phyloP scores from a whole-genome alignment of 345 rosid species.

The Euphorbia peplus region DNA sequence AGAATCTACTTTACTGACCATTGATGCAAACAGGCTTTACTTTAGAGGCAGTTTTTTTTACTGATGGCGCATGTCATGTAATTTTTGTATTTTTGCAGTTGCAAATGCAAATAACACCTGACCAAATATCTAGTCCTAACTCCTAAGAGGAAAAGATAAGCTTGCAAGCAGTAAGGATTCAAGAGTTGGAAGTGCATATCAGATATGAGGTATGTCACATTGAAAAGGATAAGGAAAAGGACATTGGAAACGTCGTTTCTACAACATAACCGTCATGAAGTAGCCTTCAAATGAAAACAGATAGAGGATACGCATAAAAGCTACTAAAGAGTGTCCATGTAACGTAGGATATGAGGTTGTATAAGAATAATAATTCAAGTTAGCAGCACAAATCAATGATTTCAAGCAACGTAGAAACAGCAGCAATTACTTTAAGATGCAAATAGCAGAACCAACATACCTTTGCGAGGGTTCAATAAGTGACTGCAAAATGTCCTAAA shows the following conservation, averaged over 20 bases:
- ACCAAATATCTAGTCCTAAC: background rate
- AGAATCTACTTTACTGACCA: no score
- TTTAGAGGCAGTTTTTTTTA: no score
- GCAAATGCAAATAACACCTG: background rate
- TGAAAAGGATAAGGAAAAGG: no score
- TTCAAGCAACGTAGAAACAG: background rate
- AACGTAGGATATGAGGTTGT: no score
- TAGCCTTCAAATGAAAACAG: no score
- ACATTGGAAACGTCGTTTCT: no score
- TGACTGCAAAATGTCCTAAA: constrained; percentile 40
- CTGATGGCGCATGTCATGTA: background rate
- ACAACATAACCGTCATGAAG: no score
- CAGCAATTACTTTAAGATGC: background rate
- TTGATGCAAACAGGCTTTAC: no score
- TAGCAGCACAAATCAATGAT: background rate
- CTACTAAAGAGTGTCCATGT: no score
- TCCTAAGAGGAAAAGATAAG: background rate
- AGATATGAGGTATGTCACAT: background rate
- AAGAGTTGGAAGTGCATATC: background rate
- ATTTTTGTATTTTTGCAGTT: background rate
- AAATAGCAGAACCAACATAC: constrained; percentile 27
- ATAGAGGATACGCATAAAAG: no score
- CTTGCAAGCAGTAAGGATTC: background rate
- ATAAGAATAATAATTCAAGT: background rate
- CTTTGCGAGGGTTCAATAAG: constrained; percentile 43